Evolutionary conservation across 2,329 filamentous ascomycete species (phyloP), one percentile per base, ranked within the genome.

Genomic region (Acarospora socialis): DNA sequence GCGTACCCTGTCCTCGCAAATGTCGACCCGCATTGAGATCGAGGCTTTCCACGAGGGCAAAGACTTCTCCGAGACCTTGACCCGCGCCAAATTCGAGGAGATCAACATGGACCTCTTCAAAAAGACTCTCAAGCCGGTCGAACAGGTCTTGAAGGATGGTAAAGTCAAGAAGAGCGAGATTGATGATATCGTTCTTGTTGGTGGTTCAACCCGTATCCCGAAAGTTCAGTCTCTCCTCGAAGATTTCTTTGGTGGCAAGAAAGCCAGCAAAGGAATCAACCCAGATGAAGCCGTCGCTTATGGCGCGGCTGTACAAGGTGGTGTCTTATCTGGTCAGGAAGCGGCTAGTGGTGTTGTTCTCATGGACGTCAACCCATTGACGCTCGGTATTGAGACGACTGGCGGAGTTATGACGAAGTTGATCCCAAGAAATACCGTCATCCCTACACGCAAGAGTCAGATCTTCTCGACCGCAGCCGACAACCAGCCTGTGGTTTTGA

Each of bases 91-190:
- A 73, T 95, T 98, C 53, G 90, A 98, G 67, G 87, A 95, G 66
- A 74, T 95, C 51, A 95, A 95, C 80, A 86, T 86, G 49, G 87
- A 95, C 53, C 77, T 95, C 41, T 95, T 95, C 79, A 93, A 93
- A 78, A 92, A 90, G 74, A 95, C 90, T 37, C 74, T 95, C 46
- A 93, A 94, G 76, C 87, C 90, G 36, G 90, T 95, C 46, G 84
- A 95, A 68, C 86, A 94, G 72, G 90, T 95, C 46, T 73, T 98
- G 55, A 92, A 93, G 70, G 90, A 95, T 49, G 84, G 86, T 58
- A 93, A 94, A 71, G 71, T 94, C 51, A 87, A 87, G 77, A 95
- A 94, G 79, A 65, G 63, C 41, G 86, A 95, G 50, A 73, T 98
- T 49, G 77, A 94, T 52, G 90, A 95, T 57, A 94, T 98, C 47